Evolutionary conservation across 2,329 filamentous ascomycete genomes (phyloP), one percentile per base, ranked within the genome.

Genomic region (Xylaria sp.): DNA sequence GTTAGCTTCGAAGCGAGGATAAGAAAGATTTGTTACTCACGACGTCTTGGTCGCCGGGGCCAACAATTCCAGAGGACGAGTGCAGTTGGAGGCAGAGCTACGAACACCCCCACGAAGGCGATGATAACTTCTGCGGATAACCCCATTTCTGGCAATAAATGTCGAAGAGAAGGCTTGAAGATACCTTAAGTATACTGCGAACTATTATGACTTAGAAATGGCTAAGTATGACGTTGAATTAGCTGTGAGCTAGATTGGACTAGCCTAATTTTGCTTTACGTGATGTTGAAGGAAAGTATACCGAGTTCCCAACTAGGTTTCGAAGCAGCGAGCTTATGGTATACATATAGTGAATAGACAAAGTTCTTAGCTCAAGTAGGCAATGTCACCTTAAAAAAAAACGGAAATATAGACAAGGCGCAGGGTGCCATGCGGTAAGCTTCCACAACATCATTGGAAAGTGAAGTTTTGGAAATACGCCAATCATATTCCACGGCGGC

Each of bases 1-100:
- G 10, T 57, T 13, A 25, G 37, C 34, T 25, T 57, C 9, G 5
- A 20, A 28, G n/a, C n/a, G 20, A 57, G 0, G n/a, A 25, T 3
- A 44, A 3, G 15, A 15, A 44, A 9, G 55, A 23, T 3, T 28
- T 4, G 20, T 15, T 28, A 51, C 48, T 51, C 48, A 57, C 55
- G 55, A 18, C 13, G 18, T 12, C 2, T 57, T 23, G 3, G 55
- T 20, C 34, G 55, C 20, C 9, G n/a, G n/a, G 34, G 13, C 32
- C 20, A 57, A 8, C 37, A 57, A 13, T 57, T 39, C 55, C 18
- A 57, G 34, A 57, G 3, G 34, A 25, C 55, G n/a, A 57, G n/a
- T 4, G 34, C 15, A 57, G 55, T 28, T 28, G 28, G 28, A 28
- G 28, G 28, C 28, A 28, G 3, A n/a, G 55, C 55, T 25, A 44